These are phyloP conservation scores for Hymenoscyphus occultus DNA, from an alignment of 2,329 filamentous ascomycete genomes.

Conservation along the genomic window DNA sequence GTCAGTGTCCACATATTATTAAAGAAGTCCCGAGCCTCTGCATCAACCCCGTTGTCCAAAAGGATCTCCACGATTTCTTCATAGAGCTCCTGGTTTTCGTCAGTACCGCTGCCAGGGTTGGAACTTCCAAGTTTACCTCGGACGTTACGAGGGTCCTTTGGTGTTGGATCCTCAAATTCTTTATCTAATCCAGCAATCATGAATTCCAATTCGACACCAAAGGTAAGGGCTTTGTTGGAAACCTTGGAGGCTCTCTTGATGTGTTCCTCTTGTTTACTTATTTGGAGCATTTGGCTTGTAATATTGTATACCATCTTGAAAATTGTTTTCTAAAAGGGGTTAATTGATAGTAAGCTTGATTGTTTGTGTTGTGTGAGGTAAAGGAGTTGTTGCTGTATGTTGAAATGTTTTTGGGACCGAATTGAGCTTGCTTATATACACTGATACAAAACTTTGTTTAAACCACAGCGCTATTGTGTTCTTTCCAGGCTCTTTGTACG, in stretches of 20 bases:
- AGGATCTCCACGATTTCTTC: neutral
- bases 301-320: neutral
- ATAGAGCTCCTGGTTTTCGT: neutral
- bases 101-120: too few relatives aligned
- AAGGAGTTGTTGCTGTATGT: neutral
- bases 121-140: neutral
- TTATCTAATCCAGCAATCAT: neutral
- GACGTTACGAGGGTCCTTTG: neutral
- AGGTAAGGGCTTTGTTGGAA: neutral
- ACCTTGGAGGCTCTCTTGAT: neutral
- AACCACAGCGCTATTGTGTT: neutral
- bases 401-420: neutral
- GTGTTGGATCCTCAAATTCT: neutral
- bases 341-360: neutral
- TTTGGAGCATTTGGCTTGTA: neutral
- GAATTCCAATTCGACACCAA: slow-evolving; percentile 4
- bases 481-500: neutral
- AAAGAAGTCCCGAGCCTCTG: neutral
- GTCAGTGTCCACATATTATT: neutral
- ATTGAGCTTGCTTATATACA: neutral
- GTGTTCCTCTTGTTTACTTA: neutral
- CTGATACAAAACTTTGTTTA: neutral
- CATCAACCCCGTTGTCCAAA: neutral
- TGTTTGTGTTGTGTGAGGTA: neutral
- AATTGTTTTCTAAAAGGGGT: neutral